Percentiles rank a stretch among this genome's conserved stretches.
Evolutionary conservation across 345 rosid species (phyloP).

Genomic region (thale cress (Arabidopsis thaliana)): TAIR10.1 NC_003071.7:5680001-5680500

Average conservation of each 20-base stretch:
- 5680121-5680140: slow-evolving; percentile 68
- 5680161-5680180: slow-evolving; percentile 7
- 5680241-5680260: slow-evolving; percentile 65
- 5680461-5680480: slow-evolving; percentile 91
- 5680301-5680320: slow-evolving; percentile 65
- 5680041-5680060: slow-evolving; percentile 79
- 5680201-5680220: slow-evolving; percentile 35
- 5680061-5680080: slow-evolving; percentile 94
- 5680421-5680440: slow-evolving; percentile 99
- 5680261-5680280: slow-evolving; percentile 54
- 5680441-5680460: slow-evolving; percentile 95
- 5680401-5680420: slow-evolving; percentile 79
- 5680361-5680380: slow-evolving; percentile 80
- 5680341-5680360: slow-evolving; percentile 70
- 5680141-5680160: slow-evolving; percentile 53
- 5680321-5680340: slow-evolving; percentile 86
- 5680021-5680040: slow-evolving; percentile 62
- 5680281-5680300: slow-evolving; percentile 55
- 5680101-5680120: slow-evolving; percentile 73
- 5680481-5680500: slow-evolving; percentile 84
- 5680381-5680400: slow-evolving; percentile 87
- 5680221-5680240: slow-evolving; percentile 48
- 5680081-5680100: slow-evolving; percentile 80
- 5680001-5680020: slow-evolving; percentile 60
- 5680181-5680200: slow-evolving; percentile 22